Percentiles rank a stretch among this genome's conserved stretches.
phyloP scores from a whole-genome alignment of 257 asterid genomes.

The Solanum commersonii region DNA sequence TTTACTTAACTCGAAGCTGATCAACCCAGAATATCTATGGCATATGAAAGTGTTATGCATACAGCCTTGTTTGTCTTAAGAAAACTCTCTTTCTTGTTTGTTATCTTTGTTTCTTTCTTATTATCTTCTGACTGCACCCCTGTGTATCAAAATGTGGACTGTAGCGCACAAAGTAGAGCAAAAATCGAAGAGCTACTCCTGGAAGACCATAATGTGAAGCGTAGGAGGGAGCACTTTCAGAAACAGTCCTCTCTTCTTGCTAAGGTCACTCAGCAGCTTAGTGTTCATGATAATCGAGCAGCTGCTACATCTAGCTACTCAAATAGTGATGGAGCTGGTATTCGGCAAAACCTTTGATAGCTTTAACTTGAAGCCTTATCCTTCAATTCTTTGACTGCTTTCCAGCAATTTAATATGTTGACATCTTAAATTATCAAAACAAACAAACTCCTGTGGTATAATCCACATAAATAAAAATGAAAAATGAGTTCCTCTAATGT shows the following conservation, averaged over 20 bases:
- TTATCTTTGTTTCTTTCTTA: not conserved
- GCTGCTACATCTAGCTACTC: slow-evolving; percentile 16
- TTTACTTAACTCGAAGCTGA: not conserved
- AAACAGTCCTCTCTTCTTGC: slow-evolving; percentile 23
- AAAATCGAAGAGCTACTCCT: slow-evolving; percentile 18
- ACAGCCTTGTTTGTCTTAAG: not conserved
- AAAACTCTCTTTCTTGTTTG: not conserved
- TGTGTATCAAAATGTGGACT: not conserved
- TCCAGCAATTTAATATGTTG: not conserved
- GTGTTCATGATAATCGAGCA: slow-evolving; percentile 14
- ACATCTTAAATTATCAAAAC: not conserved
- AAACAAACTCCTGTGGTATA: not conserved
- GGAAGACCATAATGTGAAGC: slow-evolving; percentile 25
- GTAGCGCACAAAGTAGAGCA: slow-evolving; percentile 16
- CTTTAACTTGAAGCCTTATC: not conserved
- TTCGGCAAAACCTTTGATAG: not conserved
- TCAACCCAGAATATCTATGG: not conserved
- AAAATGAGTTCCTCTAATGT: not conserved
- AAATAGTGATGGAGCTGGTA: slow-evolving; percentile 14
- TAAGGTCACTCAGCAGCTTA: slow-evolving; percentile 15
- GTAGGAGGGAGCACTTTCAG: slow-evolving; percentile 16
- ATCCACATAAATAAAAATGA: not conserved
- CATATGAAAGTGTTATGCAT: not conserved
- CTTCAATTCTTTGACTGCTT: not conserved
- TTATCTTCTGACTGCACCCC: not conserved